These are phyloP conservation scores for Boletus sensibilis DNA, from an alignment of 768 basidiomycete species.

Conservation along the genomic window DNA sequence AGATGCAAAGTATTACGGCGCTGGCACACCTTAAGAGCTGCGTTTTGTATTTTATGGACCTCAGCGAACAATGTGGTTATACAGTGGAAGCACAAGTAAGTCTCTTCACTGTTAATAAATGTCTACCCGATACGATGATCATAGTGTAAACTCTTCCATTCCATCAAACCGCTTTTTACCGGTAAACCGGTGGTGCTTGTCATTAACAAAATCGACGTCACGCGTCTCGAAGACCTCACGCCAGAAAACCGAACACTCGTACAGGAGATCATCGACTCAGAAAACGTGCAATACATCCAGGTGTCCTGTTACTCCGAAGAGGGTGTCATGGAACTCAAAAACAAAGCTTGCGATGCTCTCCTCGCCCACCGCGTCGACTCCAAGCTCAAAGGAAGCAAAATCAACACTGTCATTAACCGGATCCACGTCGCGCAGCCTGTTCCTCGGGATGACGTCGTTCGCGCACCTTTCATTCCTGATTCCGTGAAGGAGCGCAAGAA, in stretches of 20 bases:
- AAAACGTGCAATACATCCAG: conserved; percentile 73
- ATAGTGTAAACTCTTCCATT: conserved; percentile 97
- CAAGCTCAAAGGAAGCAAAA: conserved; percentile 92
- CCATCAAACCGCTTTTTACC: conserved; percentile 95
- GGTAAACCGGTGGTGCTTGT: conserved; percentile 93
- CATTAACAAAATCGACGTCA: conserved; percentile 97
- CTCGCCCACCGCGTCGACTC: conserved; percentile 92
- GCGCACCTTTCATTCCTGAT: conserved; percentile 89
- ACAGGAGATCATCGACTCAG: conserved; percentile 78
- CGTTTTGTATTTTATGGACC: conserved; percentile 97
- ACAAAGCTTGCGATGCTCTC: conserved; percentile 91
- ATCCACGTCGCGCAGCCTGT: conserved; percentile 94
- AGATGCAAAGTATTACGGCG: conserved; percentile 99
- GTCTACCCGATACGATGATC: not conserved
- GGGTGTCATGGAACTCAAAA: conserved; percentile 96
- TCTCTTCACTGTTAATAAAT: conserved; percentile 2
- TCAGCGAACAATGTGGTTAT: conserved; percentile 98
- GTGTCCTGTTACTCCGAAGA: conserved; percentile 96
- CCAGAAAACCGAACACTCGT: conserved; percentile 76
- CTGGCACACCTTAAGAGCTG: conserved; percentile 94
- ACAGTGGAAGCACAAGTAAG: conserved; percentile 91
- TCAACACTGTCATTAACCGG: conserved; percentile 90
- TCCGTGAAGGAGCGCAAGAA: conserved; percentile 70
- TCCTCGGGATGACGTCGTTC: conserved; percentile 83
- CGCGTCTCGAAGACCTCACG: conserved; percentile 79